These are phyloP conservation scores for Alloteropsis semialata DNA, from an alignment of 176 grass and related monocot species.

Conservation along the genomic window DNA sequence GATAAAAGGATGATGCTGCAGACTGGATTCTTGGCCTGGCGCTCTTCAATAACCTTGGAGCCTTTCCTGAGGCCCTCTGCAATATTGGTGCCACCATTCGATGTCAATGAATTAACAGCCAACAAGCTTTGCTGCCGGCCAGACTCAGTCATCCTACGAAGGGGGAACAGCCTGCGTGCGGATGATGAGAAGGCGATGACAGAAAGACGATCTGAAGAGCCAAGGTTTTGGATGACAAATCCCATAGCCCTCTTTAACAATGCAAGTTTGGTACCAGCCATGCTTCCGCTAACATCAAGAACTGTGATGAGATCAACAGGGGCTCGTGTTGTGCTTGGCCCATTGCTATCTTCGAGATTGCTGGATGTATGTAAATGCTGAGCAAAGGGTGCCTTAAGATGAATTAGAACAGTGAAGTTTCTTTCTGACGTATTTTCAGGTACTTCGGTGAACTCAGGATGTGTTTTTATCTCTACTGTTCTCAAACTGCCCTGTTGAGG, in stretches of 20 bases:
- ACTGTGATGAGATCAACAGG: slow-evolving; percentile 90
- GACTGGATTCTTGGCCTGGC: slow-evolving; percentile 86
- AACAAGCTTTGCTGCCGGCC: slow-evolving; percentile 68
- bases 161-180: slow-evolving; percentile 78
- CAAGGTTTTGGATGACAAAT: slow-evolving; percentile 96
- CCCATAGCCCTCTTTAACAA: slow-evolving; percentile 95
- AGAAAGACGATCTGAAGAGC: slow-evolving; percentile 72
- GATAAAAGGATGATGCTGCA: slow-evolving; percentile 93
- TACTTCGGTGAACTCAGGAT: slow-evolving; percentile 76
- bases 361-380: slow-evolving; percentile 20
- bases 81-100: slow-evolving; percentile 90
- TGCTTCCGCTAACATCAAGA: slow-evolving; percentile 96
- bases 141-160: slow-evolving; percentile 76
- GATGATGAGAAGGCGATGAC: slow-evolving; percentile 89
- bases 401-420: slow-evolving; percentile 74
- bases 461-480: slow-evolving; percentile 75
- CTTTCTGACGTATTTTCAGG: slow-evolving; percentile 60
- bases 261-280: slow-evolving; percentile 90
- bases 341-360: slow-evolving; percentile 18
- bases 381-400: slow-evolving; percentile 73
- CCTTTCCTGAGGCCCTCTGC: slow-evolving; percentile 89
- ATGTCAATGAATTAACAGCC: slow-evolving; percentile 72
- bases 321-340: slow-evolving; percentile 40
- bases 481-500: slow-evolving; percentile 38
- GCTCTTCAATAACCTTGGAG: slow-evolving; percentile 82